Evolutionary conservation across 345 rosid genomes (phyloP).

Genomic region (Moringa oleifera): DNA sequence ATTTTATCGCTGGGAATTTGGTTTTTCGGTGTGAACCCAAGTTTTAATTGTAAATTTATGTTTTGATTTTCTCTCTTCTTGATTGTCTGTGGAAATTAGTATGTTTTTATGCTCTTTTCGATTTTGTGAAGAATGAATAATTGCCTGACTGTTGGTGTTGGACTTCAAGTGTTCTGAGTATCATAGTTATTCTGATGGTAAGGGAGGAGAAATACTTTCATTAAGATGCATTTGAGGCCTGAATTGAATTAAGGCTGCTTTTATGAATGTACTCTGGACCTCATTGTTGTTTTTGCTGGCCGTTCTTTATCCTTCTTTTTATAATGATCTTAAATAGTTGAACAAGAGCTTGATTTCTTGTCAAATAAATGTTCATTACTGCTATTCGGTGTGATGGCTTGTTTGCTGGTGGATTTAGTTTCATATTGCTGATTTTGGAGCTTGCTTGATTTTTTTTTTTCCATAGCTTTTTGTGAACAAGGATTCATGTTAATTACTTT

Average conservation of each 20-base stretch:
- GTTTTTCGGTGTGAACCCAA: too few species aligned
- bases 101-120: neutral
- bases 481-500: conserved; percentile 8
- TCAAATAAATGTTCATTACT: too few species aligned
- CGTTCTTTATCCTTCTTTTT: too few species aligned
- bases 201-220: too few species aligned
- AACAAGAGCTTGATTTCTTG: too few species aligned
- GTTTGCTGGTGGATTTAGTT: neutral
- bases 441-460: neutral
- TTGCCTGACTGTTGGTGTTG: neutral
- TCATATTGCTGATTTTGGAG: neutral
- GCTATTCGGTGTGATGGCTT: too few species aligned
- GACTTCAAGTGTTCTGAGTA: neutral
- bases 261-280: too few species aligned
- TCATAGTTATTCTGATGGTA: neutral
- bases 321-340: too few species aligned
- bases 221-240: too few species aligned
- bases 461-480: conserved; percentile 2
- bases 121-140: neutral
- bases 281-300: too few species aligned
- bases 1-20: neutral
- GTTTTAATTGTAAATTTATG: too few species aligned
- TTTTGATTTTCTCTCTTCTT: neutral
- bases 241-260: too few species aligned
- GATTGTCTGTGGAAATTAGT: conserved; percentile 6